phyloP scores from a whole-genome alignment of 805 yeast genomes.

The Saccharomycopsis fodiens region DNA sequence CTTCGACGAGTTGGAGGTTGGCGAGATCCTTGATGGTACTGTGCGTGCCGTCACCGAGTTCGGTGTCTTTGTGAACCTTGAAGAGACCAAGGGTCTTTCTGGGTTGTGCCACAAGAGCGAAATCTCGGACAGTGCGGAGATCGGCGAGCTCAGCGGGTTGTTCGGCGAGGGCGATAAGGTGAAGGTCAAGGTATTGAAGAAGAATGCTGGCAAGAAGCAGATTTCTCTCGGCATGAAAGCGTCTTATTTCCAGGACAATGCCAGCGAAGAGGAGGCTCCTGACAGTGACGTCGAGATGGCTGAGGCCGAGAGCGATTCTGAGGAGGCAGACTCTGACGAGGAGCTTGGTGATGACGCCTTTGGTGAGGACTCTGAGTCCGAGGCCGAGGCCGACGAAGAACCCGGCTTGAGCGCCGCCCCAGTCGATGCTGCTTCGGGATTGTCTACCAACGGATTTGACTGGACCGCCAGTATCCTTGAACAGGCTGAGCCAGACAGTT shows the following conservation, averaged over 20 bases:
- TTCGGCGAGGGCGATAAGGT: conserved; percentile 90
- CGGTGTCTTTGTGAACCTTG: conserved; percentile 84
- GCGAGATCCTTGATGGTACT: conserved; percentile 68
- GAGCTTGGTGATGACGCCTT: conserved; percentile 29
- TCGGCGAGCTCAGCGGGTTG: conserved; percentile 50
- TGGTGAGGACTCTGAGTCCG: conserved; percentile 27
- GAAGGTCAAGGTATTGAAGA: conserved; percentile 67
- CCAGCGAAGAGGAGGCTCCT: conserved; percentile 26
- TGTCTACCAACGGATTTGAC: conserved; percentile 83
- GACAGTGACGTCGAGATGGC: conserved; percentile 23
- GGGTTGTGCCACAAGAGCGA: conserved; percentile 87
- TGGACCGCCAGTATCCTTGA: conserved; percentile 92
- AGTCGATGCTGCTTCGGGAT: conserved; percentile 46
- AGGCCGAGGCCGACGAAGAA: conserved; percentile 27
- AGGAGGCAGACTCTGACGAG: conserved; percentile 28
- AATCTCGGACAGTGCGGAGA: conserved; percentile 61
- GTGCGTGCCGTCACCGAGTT: conserved; percentile 73
- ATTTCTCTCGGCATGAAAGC: conserved; percentile 92
- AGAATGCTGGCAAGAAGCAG: conserved; percentile 60
- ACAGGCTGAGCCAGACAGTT: conserved; percentile 56
- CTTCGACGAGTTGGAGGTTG: conserved; percentile 62
- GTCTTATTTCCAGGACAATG: conserved; percentile 54
- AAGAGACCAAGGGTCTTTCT: conserved; percentile 62
- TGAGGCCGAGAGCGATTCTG: conserved; percentile 23
- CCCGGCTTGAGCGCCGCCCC: conserved; percentile 20